Conservation (phyloP, 371 early-diverging fungal species). For the Lichtheimia ramosa region DNA sequence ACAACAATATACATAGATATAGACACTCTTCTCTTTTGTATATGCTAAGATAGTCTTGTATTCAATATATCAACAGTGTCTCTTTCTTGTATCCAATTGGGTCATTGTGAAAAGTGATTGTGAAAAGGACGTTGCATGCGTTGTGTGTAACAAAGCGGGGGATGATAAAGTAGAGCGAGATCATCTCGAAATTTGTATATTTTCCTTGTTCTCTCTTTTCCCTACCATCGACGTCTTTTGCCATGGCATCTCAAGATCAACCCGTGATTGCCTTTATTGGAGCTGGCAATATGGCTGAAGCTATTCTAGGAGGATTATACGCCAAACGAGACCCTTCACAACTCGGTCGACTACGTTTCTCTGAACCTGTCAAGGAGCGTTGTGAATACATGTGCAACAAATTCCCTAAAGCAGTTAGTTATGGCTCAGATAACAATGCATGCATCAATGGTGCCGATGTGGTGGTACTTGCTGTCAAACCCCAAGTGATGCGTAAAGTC, state of each 20-base stretch:
- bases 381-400: conserved; percentile 63
- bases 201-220: neutral
- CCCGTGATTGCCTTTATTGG: conserved; percentile 75
- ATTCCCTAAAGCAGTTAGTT: conserved; percentile 53
- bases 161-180: no score
- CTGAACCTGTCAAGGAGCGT: conserved; percentile 77
- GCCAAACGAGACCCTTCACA: conserved; percentile 20
- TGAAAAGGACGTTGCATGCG: no score
- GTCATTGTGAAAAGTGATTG: no score
- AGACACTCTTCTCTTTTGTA: no score
- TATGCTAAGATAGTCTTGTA: no score
- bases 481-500: conserved; percentile 79
- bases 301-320: conserved; percentile 85
- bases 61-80: no score
- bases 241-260: conserved; percentile 4
- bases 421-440: conserved; percentile 43
- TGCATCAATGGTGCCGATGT: conserved; percentile 64
- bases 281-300: conserved; percentile 95
- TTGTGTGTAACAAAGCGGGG: no score
- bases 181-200: neutral
- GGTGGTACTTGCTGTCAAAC: conserved; percentile 89
- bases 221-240: neutral
- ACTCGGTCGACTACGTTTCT: conserved; percentile 65
- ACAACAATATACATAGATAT: no score
- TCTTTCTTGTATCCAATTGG: no score